Evolutionary conservation across 441 rosid species (phyloP).

Genomic region (Lepidium campestre): DNA sequence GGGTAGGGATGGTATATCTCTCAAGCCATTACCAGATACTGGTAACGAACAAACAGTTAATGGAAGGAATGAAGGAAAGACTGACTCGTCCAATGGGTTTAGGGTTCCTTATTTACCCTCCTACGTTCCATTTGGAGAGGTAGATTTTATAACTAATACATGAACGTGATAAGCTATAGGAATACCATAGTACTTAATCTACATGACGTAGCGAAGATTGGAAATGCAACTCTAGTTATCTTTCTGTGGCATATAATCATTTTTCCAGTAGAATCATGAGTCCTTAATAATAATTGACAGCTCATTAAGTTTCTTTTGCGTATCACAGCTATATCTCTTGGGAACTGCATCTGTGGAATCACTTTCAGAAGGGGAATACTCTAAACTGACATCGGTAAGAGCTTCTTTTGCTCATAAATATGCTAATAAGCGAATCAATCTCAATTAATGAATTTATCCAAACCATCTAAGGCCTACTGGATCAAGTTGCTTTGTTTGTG

Average conservation of each 20-base stretch:
- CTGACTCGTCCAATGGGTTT: conserved; percentile 32
- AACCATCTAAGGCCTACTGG: not conserved
- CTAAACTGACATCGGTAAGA: conserved; percentile 90
- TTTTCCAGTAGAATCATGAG: not conserved
- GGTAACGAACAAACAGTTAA: conserved; percentile 29
- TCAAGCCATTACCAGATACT: conserved; percentile 61
- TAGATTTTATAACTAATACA: conserved; percentile 18
- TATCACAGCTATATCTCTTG: conserved; percentile 73
- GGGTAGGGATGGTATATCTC: conserved; percentile 91
- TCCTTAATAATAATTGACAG: not conserved
- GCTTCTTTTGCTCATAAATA: conserved; percentile 37
- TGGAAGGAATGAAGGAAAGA: conserved; percentile 43
- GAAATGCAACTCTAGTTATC: not conserved
- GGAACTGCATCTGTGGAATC: conserved; percentile 81
- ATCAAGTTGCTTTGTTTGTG: conserved; percentile 3
- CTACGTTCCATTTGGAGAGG: conserved; percentile 96
- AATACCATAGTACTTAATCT: not conserved
- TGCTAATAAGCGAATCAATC: not conserved
- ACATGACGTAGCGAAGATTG: not conserved
- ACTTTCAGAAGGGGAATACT: conserved; percentile 89
- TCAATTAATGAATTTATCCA: not conserved
- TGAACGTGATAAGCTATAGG: not conserved
- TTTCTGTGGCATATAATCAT: not conserved
- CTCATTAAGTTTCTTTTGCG: conserved; percentile 14
- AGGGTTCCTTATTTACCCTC: conserved; percentile 85